Evolutionary conservation across 106 monocot species (phyloP).

Genomic region (Dioscorea alata): DNA sequence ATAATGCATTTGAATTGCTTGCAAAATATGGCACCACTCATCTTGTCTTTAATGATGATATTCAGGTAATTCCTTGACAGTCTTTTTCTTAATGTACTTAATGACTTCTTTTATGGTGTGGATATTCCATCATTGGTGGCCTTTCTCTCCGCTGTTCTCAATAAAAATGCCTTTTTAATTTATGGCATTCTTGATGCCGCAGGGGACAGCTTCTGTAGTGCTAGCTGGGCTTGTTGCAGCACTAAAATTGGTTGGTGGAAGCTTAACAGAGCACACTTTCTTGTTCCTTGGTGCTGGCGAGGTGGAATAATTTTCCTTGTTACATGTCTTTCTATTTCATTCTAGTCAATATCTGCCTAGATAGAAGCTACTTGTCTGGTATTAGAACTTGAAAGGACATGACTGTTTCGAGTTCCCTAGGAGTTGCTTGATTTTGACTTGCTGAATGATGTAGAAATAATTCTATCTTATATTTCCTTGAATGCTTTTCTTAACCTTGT

Average conservation of each 20-base stretch:
- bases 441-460: too few relatives aligned
- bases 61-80: constrained; percentile 44
- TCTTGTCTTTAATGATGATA: constrained; percentile 95
- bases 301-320: constrained; percentile 19
- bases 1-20: constrained; percentile 88
- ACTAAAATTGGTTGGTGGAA: constrained; percentile 51
- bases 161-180: neutral
- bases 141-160: too few relatives aligned
- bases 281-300: constrained; percentile 81
- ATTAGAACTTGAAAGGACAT: too few relatives aligned
- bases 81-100: neutral
- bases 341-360: too few relatives aligned
- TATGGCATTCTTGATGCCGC: neutral
- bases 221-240: constrained; percentile 69
- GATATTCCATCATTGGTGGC: too few relatives aligned
- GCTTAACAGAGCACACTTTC: constrained; percentile 61
- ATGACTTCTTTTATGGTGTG: neutral
- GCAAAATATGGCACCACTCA: constrained; percentile 71
- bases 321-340: too few relatives aligned
- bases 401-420: too few relatives aligned
- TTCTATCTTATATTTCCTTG: too few relatives aligned
- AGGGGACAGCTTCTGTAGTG: constrained; percentile 83
- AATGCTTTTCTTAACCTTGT: too few relatives aligned
- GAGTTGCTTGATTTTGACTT: too few relatives aligned
- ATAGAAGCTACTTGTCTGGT: too few relatives aligned